A percentile compares a stretch with the other conserved stretches of the same genome.
These are phyloP conservation scores for Silene conica DNA, from an alignment of 148 eudicot species.

Conservation along the genomic window DNA sequence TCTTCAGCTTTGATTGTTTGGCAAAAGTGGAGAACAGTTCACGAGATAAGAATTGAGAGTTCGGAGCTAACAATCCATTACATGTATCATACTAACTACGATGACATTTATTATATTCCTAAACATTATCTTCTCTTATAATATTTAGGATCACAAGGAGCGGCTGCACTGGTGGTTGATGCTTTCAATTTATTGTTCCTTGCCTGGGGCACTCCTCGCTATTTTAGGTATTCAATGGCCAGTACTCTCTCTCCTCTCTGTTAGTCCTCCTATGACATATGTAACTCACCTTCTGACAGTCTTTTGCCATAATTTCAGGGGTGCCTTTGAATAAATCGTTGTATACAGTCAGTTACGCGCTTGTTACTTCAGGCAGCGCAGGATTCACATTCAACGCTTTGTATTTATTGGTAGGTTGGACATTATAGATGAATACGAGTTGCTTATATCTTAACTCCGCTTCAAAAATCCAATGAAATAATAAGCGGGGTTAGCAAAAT, in stretches of 20 bases:
- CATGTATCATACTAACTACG: too few relatives aligned
- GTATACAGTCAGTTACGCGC: constrained; percentile 64
- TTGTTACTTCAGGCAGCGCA: constrained; percentile 64
- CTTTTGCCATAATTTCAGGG: constrained; percentile 39
- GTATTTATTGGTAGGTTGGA: constrained; percentile 57
- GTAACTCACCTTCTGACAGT: neutral
- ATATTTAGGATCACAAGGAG: constrained; percentile 62
- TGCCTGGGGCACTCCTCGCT: constrained; percentile 43
- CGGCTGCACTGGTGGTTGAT: constrained; percentile 53
- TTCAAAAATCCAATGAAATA: too few relatives aligned
- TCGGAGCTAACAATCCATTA: too few relatives aligned
- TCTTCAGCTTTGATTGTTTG: neutral
- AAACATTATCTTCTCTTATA: neutral
- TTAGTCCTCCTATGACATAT: too few relatives aligned
- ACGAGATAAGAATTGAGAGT: too few relatives aligned
- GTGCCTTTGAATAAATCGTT: constrained; percentile 68
- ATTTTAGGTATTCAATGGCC: constrained; percentile 42
- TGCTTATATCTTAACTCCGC: too few relatives aligned
- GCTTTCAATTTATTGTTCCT: constrained; percentile 40
- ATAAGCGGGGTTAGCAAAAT: too few relatives aligned
- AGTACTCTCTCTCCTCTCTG: neutral
- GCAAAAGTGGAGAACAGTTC: too few relatives aligned
- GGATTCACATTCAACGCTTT: constrained; percentile 66
- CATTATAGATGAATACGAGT: neutral
- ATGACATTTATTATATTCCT: too few relatives aligned